Evolutionary conservation across 345 rosid genomes (phyloP), one percentile per base, ranked within the genome.

Genomic region (Eucalyptus marginata): DNA sequence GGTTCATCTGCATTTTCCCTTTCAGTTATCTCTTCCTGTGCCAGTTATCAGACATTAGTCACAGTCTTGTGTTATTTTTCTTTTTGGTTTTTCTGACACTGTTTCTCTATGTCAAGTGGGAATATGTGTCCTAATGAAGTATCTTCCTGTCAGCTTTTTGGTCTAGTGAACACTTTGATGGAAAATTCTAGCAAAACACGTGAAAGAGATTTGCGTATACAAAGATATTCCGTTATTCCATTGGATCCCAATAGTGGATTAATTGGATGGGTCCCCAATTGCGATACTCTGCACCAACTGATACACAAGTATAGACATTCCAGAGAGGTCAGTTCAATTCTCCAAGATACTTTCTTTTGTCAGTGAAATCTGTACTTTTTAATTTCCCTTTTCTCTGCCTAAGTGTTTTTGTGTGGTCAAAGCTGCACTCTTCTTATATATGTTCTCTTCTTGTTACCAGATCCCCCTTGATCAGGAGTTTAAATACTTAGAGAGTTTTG

Each of bases 251-350:
- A 97, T 89, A 98, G 98, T 90, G 99, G 99, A 79, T 93, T 98
- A 89, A 98, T 98, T 79, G 99, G 91, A 91, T 98, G 99, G 99
- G 99, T 98, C 88, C 98, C 99, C 51, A 93, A 96, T 89, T 98
- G 99, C 52, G 99, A 98, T 92, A 98, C 99, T 87, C 94, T 98
- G 40, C 97, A 97, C 93, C 94, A 96, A 13, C 99, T 97, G 89
- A 97, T 98, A 90, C 93, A 96, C 86, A 98, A 98, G 91, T 96
- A 95, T 91, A 94, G 99, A 89, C 98, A 98, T 93, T 96, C 98
- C 29, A 94, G 98, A 93, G 95, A 95, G 96, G 99, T 98, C 83
- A 36, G 90, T 92, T 88, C 86, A 90, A 68, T 68, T 68, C 44
- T 68, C 80, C 80, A 68, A 33, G 80, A 68, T 68, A 33, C 44